Evolutionary conservation across 2,329 filamentous ascomycete species (phyloP).

Genomic region (Coniochaeta sp.): DNA sequence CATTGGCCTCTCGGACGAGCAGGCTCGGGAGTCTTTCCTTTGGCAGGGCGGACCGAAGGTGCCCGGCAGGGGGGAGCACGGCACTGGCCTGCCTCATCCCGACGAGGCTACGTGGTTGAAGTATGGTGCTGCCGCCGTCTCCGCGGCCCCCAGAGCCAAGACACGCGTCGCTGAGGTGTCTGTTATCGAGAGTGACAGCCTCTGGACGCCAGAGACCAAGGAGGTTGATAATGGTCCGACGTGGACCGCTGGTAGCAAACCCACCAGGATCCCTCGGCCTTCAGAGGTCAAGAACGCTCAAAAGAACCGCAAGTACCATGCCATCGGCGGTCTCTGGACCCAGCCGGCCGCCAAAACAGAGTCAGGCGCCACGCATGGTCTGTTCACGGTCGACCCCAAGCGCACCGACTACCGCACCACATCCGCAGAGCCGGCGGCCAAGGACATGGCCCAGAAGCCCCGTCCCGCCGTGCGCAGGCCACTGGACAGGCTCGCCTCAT

Average conservation of each 20-base stretch:
- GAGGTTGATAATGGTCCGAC: neutral
- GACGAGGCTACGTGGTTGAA: slow-evolving; percentile 26
- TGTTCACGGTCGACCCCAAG: neutral
- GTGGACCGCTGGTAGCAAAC: slow-evolving; percentile 6
- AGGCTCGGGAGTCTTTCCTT: slow-evolving; percentile 8
- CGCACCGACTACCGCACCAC: slow-evolving; percentile 10
- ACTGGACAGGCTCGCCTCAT: neutral
- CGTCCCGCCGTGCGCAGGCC: neutral
- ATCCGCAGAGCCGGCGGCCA: slow-evolving; percentile 13
- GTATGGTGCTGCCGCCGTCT: slow-evolving; percentile 20
- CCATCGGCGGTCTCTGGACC: slow-evolving; percentile 14
- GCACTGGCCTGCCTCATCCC: slow-evolving; percentile 27
- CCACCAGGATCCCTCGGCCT: slow-evolving; percentile 8
- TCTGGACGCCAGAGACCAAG: slow-evolving; percentile 10
- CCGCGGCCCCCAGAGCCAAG: slow-evolving; percentile 19
- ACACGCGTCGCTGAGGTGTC: slow-evolving; percentile 16
- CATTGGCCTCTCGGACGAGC: slow-evolving; percentile 22
- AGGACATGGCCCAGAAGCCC: slow-evolving; percentile 11
- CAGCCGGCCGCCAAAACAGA: neutral
- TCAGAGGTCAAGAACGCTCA: slow-evolving; percentile 6
- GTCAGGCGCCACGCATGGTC: neutral
- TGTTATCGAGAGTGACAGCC: slow-evolving; percentile 19
- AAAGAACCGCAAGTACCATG: slow-evolving; percentile 5
- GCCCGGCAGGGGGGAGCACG: slow-evolving; percentile 3
- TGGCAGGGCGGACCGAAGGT: slow-evolving; percentile 5